Evolutionary conservation across 1,139 yeast genomes (phyloP), one percentile per base, ranked within the genome.

Genomic region (Candida glucosophila): DNA sequence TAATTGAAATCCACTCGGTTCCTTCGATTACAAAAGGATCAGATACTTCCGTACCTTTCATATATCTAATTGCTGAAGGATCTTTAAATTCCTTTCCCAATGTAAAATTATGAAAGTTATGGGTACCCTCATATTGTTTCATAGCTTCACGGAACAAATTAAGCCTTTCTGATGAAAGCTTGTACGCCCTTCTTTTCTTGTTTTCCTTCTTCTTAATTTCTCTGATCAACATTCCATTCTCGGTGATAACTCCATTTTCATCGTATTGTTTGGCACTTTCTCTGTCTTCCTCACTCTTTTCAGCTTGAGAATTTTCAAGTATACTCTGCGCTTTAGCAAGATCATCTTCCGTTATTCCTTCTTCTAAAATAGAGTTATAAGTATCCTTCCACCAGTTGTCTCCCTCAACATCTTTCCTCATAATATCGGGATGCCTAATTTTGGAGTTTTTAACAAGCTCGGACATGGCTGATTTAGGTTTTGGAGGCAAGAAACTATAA

Each of bases 1-100:
- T 90, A 44, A 92, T 78, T 2, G 95, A 82, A 4, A 85, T 71
- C 99, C 99, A 90, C 48, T 90, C 97, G 5, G 96, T 86, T 27
- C 83, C 86, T 43, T 88, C 82, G 41, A 92, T 88, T 26, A 83
- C 77, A 52, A 85, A 83, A 3, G 98, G 98, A 2, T 83, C 93
- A n/a, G 86, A 73, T 0, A 85, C 94, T 1, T 69, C 66, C 29
- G 92, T 67, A 10, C 70, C 58, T 44, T 81, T 82, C 85, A 90
- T 88, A 50, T 60, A 80, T 43, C 99, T 65, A 32, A 69, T 66
- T 2, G 95, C 78, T 36, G 93, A 78, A 15, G 95, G 79, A 41
- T 90, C 97, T 39, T 74, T 79, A 55, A 69, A 85, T n/a, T 67
- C 55, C 51, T 90, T 90, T 14, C 96, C 96, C 29, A 85, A 57